Conservation (phyloP, 768 basidiomycete species). For the Boletus vermiculosoides region DNA sequence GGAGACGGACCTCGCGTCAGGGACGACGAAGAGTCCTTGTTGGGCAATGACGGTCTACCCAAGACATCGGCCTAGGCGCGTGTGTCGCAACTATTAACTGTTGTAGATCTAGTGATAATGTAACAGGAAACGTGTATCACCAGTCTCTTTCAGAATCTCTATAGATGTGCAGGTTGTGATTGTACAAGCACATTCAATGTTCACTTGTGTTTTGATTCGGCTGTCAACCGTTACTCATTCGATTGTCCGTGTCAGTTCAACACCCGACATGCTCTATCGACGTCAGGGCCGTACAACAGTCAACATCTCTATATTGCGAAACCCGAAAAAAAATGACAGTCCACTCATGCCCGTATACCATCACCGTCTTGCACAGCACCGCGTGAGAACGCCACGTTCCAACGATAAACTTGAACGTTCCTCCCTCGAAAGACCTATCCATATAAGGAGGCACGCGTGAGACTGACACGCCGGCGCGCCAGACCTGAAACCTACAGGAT, state of each 20-base stretch:
- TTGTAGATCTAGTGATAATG: background rate
- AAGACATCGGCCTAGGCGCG: slow-evolving; percentile 42
- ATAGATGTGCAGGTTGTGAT: background rate
- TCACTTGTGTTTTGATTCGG: background rate
- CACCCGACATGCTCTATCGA: background rate
- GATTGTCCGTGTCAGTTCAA: background rate
- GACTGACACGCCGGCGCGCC: no score
- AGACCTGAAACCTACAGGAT: no score
- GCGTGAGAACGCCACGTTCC: no score
- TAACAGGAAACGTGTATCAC: slow-evolving; percentile 5
- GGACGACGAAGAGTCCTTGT: slow-evolving; percentile 57
- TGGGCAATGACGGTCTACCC: slow-evolving; percentile 71
- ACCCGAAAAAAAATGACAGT: no score
- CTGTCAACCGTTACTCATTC: background rate
- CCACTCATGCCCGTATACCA: no score
- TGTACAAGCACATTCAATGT: background rate
- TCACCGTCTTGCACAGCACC: no score
- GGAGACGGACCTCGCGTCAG: slow-evolving; percentile 88
- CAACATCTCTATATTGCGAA: no score
- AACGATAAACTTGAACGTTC: no score
- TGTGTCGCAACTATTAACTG: background rate
- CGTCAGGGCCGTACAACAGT: no score
- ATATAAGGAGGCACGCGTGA: no score
- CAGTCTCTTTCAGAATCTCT: background rate
- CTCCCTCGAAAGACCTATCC: no score